Base-by-base conservation (phyloP, 2,329 filamentous ascomycete genomes). In the Alternaria incomplexa region DNA sequence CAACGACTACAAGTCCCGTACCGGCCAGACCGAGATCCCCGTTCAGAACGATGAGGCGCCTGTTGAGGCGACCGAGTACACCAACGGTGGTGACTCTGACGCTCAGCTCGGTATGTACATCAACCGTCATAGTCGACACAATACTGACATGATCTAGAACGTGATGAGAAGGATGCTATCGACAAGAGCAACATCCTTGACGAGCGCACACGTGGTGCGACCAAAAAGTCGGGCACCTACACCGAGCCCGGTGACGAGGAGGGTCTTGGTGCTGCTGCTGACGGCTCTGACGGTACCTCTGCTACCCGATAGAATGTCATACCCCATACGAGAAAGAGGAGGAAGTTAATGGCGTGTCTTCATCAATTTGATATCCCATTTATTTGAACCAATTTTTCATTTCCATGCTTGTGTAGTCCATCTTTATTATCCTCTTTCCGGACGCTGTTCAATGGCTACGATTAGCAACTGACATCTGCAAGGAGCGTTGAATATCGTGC, bases 211-310 rank as follows among this genome's bases (percentile, higher is more conserved):
- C 79, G 84, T 17, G 83, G 84, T 58, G 84, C 83, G 0, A 72
- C 81, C 0, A 84, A 84, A 77, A 36, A 76, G 44, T 64, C 75
- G 36, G 83, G 84, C 17, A 77, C 78, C 0, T 86, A 86, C 67
- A 65, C 72, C 1, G 84, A 86, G 79, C 85, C 84, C n/a, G 82
- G 83, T 28, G 85, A 86, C 66, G 83, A 85, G 58, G 84, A 85
- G 74, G 77, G 81, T 15, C 67, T 83, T 53, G 82, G 85, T 63
- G 68, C 75, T 26, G 69, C 81, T 43, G 73, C 79, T n/a, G 74
- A 71, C 5, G 65, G 71, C 1, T 67, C 77, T 8, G 76, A 82
- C 61, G 78, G 78, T 3, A 80, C 74, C 0, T 77, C 74, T 28
- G 52, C 74, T 17, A 45, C 32, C 2, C 48, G 60, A 20, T 62